These are phyloP conservation scores for Jacaranda copaia DNA, from an alignment of 257 asterid genomes.

Conservation along the genomic window DNA sequence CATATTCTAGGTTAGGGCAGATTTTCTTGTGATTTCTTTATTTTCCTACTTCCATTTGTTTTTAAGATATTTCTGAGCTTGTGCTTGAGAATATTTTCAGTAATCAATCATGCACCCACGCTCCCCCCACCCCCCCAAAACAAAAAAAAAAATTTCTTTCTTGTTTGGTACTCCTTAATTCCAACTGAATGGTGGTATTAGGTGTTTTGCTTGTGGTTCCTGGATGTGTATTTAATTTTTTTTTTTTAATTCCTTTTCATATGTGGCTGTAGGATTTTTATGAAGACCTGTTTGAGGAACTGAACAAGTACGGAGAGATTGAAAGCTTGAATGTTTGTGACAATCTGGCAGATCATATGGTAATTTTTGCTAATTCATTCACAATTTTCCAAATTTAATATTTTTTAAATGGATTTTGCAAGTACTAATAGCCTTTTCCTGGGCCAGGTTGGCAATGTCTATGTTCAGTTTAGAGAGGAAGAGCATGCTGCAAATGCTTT, in stretches of 20 bases:
- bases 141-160: neutral
- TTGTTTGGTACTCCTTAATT: neutral
- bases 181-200: neutral
- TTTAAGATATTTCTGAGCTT: neutral
- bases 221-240: neutral
- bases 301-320: constrained; percentile 85
- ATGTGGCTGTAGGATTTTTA: constrained; percentile 74
- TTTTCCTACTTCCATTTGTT: neutral
- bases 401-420: neutral
- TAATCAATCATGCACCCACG: no score
- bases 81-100: neutral
- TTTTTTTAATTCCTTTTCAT: neutral
- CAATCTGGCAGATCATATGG: constrained; percentile 98
- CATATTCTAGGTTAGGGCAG: neutral
- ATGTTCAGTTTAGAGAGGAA: constrained; percentile 96
- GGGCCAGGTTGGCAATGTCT: constrained; percentile 97
- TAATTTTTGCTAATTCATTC: constrained; percentile 37
- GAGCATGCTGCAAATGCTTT: constrained; percentile 95
- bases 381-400: neutral
- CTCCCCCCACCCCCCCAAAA: neutral
- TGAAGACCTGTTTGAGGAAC: constrained; percentile 95
- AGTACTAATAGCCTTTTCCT: neutral
- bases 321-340: constrained; percentile 93
- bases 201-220: neutral
- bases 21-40: neutral